Percentiles rank a stretch among this genome's conserved stretches.
These are phyloP conservation scores for Coemansia sp. DNA, from an alignment of 192 early-diverging fungal genomes.

Conservation along the genomic window DNA sequence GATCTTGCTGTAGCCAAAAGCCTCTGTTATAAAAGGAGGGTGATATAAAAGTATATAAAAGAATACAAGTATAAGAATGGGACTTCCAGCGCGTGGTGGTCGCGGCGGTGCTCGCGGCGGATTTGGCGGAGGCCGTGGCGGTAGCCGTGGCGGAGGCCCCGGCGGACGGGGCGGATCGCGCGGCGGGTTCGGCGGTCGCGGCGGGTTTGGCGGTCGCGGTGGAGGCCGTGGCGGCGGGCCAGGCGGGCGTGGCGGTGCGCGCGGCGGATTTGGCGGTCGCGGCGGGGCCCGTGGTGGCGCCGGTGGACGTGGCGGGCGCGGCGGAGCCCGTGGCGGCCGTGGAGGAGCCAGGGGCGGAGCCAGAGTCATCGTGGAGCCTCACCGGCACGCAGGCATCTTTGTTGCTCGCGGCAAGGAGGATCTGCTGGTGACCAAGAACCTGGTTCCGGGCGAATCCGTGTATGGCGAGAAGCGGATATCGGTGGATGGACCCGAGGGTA, in stretches of 20 bases:
- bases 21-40: not conserved
- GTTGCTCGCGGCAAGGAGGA: constrained; percentile 99
- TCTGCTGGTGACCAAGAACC: constrained; percentile 96
- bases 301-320: constrained; percentile 49
- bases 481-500: constrained; percentile 90
- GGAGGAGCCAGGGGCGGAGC: constrained; percentile 85
- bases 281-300: constrained; percentile 15
- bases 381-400: constrained; percentile 94
- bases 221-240: constrained; percentile 52
- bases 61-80: constrained; percentile 32
- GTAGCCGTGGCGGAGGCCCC: constrained; percentile 23
- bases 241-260: constrained; percentile 55
- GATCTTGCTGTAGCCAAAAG: not conserved
- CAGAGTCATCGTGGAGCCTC: constrained; percentile 96
- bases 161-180: constrained; percentile 62
- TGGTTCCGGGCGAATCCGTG: constrained; percentile 94
- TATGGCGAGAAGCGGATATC: constrained; percentile 99
- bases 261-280: constrained; percentile 26
- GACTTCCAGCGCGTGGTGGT: constrained; percentile 45
- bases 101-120: constrained; percentile 48
- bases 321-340: constrained; percentile 56
- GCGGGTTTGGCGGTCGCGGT: constrained; percentile 53
- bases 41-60: not conserved
- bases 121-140: constrained; percentile 45
- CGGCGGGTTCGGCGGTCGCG: constrained; percentile 53